Evolutionary conservation across 352 stramenopile genomes (phyloP).

Genomic region (Plasmopara muralis): DNA sequence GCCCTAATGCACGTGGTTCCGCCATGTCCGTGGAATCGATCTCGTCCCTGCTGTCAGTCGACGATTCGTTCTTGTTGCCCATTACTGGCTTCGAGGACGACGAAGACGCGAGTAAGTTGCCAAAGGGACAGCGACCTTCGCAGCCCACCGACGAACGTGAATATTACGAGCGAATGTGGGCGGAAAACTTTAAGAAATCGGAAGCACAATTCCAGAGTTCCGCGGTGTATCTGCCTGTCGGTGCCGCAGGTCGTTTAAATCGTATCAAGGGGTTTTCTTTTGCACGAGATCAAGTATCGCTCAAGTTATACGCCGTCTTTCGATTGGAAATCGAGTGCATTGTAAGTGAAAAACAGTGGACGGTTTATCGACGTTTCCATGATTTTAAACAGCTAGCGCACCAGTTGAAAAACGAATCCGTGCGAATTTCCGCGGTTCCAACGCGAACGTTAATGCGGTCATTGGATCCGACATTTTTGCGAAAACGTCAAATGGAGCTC

Average conservation of each 20-base stretch:
- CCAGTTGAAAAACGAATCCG: constrained; percentile 76
- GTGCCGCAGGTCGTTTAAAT: constrained; percentile 60
- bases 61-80: constrained; percentile 49
- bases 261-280: constrained; percentile 80
- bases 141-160: constrained; percentile 69
- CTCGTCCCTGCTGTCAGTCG: constrained; percentile 50
- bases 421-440: constrained; percentile 65
- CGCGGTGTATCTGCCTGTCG: constrained; percentile 59
- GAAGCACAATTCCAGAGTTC: constrained; percentile 60
- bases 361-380: constrained; percentile 80
- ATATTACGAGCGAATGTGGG: constrained; percentile 79
- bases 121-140: constrained; percentile 65
- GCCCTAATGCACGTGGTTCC: constrained; percentile 34
- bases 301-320: constrained; percentile 79
- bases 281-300: constrained; percentile 49
- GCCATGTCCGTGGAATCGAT: constrained; percentile 59
- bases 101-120: constrained; percentile 33
- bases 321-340: constrained; percentile 81
- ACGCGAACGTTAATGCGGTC: constrained; percentile 77
- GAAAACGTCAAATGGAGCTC: constrained; percentile 77
- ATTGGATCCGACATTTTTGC: constrained; percentile 75
- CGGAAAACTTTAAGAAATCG: constrained; percentile 79
- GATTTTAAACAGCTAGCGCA: constrained; percentile 82
- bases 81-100: constrained; percentile 25
- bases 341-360: constrained; percentile 83